Evolutionary conservation across 169 alveolate genomes (phyloP), one percentile per base, ranked within the genome.

Genomic region (Plasmodium knowlesi): DNA sequence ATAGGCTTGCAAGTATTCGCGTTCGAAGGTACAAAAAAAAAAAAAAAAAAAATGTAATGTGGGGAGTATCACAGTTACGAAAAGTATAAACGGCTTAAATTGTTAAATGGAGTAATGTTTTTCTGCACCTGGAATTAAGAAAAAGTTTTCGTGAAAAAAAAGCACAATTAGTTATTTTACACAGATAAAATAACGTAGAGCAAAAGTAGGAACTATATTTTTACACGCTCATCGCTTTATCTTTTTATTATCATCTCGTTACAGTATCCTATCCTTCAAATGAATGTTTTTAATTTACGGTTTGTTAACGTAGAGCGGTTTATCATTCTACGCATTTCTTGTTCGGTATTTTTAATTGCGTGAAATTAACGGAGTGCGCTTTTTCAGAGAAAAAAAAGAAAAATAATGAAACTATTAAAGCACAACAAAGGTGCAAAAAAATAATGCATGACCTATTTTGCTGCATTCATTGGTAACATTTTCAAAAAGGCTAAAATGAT

Each of bases 1-100:
- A 19, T 76, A 22, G 16, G 22, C 30, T 76, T 28, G 57, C 10
- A 76, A 37, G 19, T 16, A 19, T 76, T 76, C 76, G 37, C 76
- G 14, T 67, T 67, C 37, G 76, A 67, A 67, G 76, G 76, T 67
- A 67, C 30, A 12, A 19, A 67, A 67, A 67, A 67, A 67, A 67
- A 67, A 67, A 67, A 67, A 67, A 67, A 67, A 67, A 67, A 67
- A 67, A 67, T 22, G 74, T 61, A 61, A 61, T 61, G n/a, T 67
- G 76, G n/a, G 76, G 39, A 3, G 37, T 67, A 28, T 28, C n/a
- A 22, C 19, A 22, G 37, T 22, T 67, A 12, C 34, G 16, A 28
- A 67, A 67, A 67, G 22, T 67, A n/a, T 67, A 12, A 67, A 67
- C 12, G 37, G 37, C 76, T 67, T 67, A 28, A 67, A 22, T 67